phyloP scores from a whole-genome alignment of 2,329 filamentous ascomycete genomes.

The Penicillium sclerotigenum region DNA sequence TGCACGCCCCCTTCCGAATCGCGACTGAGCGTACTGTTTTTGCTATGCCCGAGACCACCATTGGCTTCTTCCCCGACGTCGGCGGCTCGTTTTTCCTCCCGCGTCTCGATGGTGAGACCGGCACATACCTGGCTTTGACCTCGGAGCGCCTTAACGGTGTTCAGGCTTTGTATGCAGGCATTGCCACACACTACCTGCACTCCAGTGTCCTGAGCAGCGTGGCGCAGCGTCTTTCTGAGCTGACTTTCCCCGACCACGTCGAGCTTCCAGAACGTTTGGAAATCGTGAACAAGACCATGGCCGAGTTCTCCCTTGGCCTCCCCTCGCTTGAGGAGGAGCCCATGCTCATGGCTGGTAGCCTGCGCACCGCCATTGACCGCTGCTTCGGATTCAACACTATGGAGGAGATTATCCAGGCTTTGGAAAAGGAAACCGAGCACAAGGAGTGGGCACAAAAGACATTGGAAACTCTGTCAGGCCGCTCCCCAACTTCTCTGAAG shows the following conservation, averaged over 20 bases:
- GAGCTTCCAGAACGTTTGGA: constrained; percentile 59
- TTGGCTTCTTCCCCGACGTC: constrained; percentile 98
- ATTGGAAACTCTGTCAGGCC: constrained; percentile 67
- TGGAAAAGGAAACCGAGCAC: constrained; percentile 56
- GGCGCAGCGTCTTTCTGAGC: constrained; percentile 80
- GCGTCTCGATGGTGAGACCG: constrained; percentile 77
- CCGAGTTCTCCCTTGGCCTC: constrained; percentile 84
- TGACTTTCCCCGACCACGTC: constrained; percentile 80
- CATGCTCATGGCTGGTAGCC: constrained; percentile 63
- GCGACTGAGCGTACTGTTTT: constrained; percentile 94
- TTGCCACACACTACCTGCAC: constrained; percentile 95
- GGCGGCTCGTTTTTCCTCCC: constrained; percentile 95
- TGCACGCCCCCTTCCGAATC: constrained; percentile 94
- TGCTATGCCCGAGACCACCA: constrained; percentile 97
- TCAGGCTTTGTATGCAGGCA: constrained; percentile 83
- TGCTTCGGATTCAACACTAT: constrained; percentile 70
- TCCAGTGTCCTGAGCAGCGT: constrained; percentile 79
- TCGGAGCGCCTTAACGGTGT: constrained; percentile 78
- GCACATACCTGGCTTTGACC: constrained; percentile 90
- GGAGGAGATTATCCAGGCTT: constrained; percentile 65
- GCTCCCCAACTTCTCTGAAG: constrained; percentile 82
- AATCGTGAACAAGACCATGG: constrained; percentile 80
- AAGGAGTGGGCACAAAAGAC: constrained; percentile 77
- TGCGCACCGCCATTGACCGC: constrained; percentile 79
- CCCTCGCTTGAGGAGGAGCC: constrained; percentile 61